These are phyloP conservation scores for Mycena belliarum DNA, from an alignment of 768 basidiomycete species.

Conservation along the genomic window DNA sequence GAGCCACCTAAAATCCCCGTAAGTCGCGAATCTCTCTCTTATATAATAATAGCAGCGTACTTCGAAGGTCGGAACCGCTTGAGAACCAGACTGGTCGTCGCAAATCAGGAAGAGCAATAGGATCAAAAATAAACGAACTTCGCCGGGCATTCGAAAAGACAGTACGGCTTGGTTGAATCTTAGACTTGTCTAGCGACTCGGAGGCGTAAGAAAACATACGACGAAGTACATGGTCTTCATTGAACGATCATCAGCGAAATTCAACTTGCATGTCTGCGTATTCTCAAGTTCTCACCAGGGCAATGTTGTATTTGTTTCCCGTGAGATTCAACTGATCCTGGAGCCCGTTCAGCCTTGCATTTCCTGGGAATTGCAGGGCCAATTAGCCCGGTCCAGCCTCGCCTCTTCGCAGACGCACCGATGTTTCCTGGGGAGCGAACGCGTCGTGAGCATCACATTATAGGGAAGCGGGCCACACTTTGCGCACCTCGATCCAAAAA, in stretches of 20 bases:
- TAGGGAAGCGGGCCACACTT: not conserved
- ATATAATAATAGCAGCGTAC: conserved; percentile 32
- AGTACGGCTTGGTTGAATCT: conserved; percentile 45
- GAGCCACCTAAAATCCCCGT: conserved; percentile 48
- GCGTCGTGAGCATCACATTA: not conserved
- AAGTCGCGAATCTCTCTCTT: not conserved
- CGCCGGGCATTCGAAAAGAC: conserved; percentile 68
- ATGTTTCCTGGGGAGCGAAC: conserved; percentile 50
- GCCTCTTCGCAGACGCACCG: conserved; percentile 33
- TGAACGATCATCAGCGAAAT: conserved; percentile 24
- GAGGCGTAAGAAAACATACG: conserved; percentile 35
- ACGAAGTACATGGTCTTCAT: conserved; percentile 66
- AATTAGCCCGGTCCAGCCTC: not conserved
- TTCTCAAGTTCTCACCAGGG: conserved; percentile 41
- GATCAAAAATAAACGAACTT: conserved; percentile 45
- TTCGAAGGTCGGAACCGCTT: conserved; percentile 67
- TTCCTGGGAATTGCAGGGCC: conserved; percentile 38
- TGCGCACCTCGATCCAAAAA: conserved; percentile 62
- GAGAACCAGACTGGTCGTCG: conserved; percentile 56
- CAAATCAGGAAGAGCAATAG: too few species aligned
- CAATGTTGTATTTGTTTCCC: conserved; percentile 66
- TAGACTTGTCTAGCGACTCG: not conserved
- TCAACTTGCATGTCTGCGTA: too few species aligned
- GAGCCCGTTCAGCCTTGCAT: conserved; percentile 68
- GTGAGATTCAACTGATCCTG: conserved; percentile 53